Percentiles rank a stretch among this genome's conserved stretches.
Evolutionary conservation across 306 rosid genomes (phyloP).

Genomic region (Delonix regia): DNA sequence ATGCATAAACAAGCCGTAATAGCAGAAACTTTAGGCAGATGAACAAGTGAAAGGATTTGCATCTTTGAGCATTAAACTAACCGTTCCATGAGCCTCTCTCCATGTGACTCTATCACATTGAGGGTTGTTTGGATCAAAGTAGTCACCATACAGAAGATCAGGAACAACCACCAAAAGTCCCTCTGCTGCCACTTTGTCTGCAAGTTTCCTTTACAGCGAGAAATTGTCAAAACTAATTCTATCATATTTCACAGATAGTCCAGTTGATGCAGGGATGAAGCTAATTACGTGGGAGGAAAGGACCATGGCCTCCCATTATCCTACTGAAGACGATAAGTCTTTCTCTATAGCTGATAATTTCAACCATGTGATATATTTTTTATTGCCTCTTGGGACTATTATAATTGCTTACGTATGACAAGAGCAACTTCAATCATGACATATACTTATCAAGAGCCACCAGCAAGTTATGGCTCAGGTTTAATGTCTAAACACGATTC

Average conservation of each 20-base stretch:
- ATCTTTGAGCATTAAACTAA: constrained; percentile 30
- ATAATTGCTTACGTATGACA: no score
- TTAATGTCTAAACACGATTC: background rate
- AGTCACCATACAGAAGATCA: constrained; percentile 57
- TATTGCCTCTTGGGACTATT: no score
- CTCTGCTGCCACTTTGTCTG: constrained; percentile 56
- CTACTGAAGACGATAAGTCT: no score
- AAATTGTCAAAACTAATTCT: constrained; percentile 17
- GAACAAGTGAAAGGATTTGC: background rate
- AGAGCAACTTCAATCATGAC: no score
- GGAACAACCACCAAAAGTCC: constrained; percentile 71
- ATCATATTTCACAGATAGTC: background rate
- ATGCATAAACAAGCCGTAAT: constrained; percentile 5
- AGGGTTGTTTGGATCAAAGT: constrained; percentile 37
- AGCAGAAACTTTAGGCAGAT: background rate
- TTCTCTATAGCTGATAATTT: no score
- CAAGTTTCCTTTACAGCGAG: constrained; percentile 57
- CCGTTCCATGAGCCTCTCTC: constrained; percentile 50
- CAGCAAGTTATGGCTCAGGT: background rate
- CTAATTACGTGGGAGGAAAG: background rate
- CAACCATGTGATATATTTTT: no score
- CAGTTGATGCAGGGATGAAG: background rate
- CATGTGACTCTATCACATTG: constrained; percentile 35
- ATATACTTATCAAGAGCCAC: background rate
- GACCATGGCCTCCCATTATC: no score